These are phyloP conservation scores for Edaphochlamys debaryana DNA, from an alignment of 139 green algal genomes.

Conservation along the genomic window DNA sequence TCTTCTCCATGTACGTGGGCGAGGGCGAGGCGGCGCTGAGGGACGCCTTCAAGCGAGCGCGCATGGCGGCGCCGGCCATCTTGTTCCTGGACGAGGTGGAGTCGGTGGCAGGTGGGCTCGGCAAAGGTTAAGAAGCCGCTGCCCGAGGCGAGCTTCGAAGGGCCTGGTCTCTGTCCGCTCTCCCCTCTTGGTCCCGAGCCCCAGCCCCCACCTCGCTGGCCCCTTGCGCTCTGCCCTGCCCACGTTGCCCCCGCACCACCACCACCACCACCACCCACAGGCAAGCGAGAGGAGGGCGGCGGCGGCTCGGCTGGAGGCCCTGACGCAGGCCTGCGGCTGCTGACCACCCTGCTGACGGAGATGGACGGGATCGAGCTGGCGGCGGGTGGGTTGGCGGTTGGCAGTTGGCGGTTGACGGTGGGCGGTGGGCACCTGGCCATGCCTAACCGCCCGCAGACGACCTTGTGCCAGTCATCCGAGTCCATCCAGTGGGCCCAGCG, in stretches of 20 bases:
- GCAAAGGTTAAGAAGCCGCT: too few species aligned
- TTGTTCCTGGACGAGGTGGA: conserved; percentile 93
- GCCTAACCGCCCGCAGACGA: too few species aligned
- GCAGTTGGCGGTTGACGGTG: too few species aligned
- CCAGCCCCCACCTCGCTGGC: too few species aligned
- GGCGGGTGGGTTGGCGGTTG: conserved; percentile 48
- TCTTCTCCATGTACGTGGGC: conserved; percentile 90
- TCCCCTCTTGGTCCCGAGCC: too few species aligned
- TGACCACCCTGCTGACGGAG: conserved; percentile 87
- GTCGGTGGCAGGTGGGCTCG: conserved; percentile 70
- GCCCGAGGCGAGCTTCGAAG: too few species aligned
- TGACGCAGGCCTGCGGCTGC: conserved; percentile 67
- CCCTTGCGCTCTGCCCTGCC: too few species aligned
- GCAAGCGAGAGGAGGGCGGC: conserved; percentile 35
- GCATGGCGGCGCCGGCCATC: conserved; percentile 80
- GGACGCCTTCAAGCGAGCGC: conserved; percentile 74
- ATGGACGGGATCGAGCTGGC: conserved; percentile 83
- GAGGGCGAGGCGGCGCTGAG: conserved; percentile 86
- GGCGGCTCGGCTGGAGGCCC: conserved; percentile 27
- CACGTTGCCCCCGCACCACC: too few species aligned
- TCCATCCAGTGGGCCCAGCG: too few species aligned
- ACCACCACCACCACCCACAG: conserved; percentile 7
- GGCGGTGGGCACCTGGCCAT: too few species aligned
- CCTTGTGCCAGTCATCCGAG: too few species aligned
- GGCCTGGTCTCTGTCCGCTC: too few species aligned